Evolutionary conservation across 306 rosid genomes (phyloP), one percentile per base, ranked within the genome.

Genomic region (Astragalus glycyphyllos): DNA sequence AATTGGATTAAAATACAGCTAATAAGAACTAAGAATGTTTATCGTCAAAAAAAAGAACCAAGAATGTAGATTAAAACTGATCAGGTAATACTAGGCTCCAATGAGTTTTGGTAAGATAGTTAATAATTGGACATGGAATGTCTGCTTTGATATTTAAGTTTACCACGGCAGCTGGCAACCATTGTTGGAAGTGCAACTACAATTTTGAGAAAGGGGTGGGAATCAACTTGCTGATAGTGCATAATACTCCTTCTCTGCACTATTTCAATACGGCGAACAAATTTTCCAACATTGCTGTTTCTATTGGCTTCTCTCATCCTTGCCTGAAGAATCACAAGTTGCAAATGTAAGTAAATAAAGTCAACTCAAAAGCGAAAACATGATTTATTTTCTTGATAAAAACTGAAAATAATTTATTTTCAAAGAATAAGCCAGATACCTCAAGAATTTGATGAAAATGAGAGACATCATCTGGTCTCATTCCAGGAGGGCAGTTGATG

Each of bases 91-190:
- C 31, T 69, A n/a, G 4, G 32, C 51, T 63, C 45, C 44, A 31
- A 17, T n/a, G 34, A 82, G 9, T 11, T 32, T 64, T 29, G 32
- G 53, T 12, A 63, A 73, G 66, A 74, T 38, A 40, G 66, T 29
- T 12, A 75, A 58, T 47, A 75, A 74, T 42, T 29, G 65, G 44
- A 32, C 41, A 37, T 71, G 53, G 16, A 77, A 72, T 31, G 38
- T 49, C 60, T 20, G 51, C 58, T 14, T 46, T 48, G 60, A 55
- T 42, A 62, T 75, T 48, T 1, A 49, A 60, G 41, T 65, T 81
- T 89, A 94, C 99, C 92, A n/a, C 99, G 92, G 80, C 99, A 91
- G 85, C 95, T 86, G 70, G 99, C 79, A 72, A 94, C 99, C 97
- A 94, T 91, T 40, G 96, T 89, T 54, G 99, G 99, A 66, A 94